Evolutionary conservation across 768 basidiomycete species (phyloP).

Genomic region (Amanita pseudoporphyria): DNA sequence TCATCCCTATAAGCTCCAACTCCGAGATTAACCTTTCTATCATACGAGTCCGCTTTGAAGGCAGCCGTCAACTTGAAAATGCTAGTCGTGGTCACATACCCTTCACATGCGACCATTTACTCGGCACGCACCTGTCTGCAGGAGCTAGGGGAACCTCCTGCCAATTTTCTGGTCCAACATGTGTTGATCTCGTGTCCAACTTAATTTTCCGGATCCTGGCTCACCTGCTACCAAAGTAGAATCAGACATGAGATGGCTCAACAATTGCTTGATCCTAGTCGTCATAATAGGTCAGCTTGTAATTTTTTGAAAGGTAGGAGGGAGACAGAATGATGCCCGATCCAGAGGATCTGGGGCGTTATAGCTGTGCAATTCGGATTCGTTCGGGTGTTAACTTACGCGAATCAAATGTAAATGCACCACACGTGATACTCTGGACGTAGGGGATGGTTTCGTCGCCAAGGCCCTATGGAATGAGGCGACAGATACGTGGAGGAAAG

Average conservation of each 20-base stretch:
- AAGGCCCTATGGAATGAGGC: conserved; percentile 9
- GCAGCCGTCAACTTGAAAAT: conserved; percentile 89
- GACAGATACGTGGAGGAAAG: background rate
- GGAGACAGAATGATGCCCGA: background rate
- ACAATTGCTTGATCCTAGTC: conserved; percentile 50
- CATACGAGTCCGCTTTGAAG: conserved; percentile 71
- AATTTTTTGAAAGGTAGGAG: conserved; percentile 1
- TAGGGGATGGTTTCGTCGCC: background rate
- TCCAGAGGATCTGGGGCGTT: background rate
- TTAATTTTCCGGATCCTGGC: conserved; percentile 1
- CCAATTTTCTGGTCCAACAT: conserved; percentile 51
- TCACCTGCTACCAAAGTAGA: conserved; percentile 45
- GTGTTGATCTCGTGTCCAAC: conserved; percentile 11
- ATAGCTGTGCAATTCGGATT: background rate
- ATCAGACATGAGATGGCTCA: conserved; percentile 37
- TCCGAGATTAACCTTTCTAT: conserved; percentile 82
- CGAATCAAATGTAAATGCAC: background rate
- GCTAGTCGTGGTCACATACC: conserved; percentile 27
- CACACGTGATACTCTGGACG: background rate
- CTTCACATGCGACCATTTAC: background rate
- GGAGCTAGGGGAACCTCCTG: conserved; percentile 72
- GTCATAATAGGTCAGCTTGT: conserved; percentile 29
- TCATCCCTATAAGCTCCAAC: conserved; percentile 92
- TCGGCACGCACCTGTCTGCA: conserved; percentile 57
- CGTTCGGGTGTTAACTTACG: background rate